These are phyloP conservation scores for Bipolaris zeicola DNA, from an alignment of 2,329 filamentous ascomycete species.

Conservation along the genomic window DNA sequence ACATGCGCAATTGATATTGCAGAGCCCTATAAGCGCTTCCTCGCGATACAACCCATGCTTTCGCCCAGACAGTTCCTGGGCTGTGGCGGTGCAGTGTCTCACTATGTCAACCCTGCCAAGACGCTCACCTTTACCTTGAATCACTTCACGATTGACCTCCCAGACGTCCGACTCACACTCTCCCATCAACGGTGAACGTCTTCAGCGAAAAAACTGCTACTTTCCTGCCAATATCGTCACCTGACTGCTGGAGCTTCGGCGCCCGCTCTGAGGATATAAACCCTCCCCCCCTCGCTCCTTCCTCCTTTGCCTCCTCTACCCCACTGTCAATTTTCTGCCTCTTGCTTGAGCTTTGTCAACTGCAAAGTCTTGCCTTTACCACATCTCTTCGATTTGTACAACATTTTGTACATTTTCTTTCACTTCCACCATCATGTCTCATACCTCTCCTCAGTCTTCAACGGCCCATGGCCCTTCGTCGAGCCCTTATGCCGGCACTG, in stretches of 20 bases:
- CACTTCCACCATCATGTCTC: constrained; percentile 32
- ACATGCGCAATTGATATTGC: constrained; percentile 16
- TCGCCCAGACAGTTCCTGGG: constrained; percentile 2
- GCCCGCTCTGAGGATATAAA: constrained; percentile 16
- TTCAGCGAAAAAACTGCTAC: constrained; percentile 15
- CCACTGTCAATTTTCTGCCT: constrained; percentile 17
- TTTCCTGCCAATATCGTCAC: constrained; percentile 15
- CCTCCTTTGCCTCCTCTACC: constrained; percentile 20
- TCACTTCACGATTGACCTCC: constrained; percentile 7
- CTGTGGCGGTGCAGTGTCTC: constrained; percentile 7
- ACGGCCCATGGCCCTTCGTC: constrained; percentile 27
- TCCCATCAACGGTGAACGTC: constrained; percentile 19
- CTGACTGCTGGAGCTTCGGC: constrained; percentile 7
- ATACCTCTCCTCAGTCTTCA: constrained; percentile 32
- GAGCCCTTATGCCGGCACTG: constrained; percentile 36
- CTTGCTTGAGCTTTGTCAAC: constrained; percentile 25
- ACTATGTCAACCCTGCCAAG: background rate
- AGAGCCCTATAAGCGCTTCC: constrained; percentile 31
- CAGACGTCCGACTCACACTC: background rate
- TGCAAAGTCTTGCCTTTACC: constrained; percentile 14
- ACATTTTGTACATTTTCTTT: constrained; percentile 3
- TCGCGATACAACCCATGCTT: constrained; percentile 10
- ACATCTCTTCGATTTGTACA: constrained; percentile 24
- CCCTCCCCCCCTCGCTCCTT: constrained; percentile 15
- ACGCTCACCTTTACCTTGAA: constrained; percentile 2